phyloP scores from a whole-genome alignment of 345 rosid species.

The Linum lewisii region DNA sequence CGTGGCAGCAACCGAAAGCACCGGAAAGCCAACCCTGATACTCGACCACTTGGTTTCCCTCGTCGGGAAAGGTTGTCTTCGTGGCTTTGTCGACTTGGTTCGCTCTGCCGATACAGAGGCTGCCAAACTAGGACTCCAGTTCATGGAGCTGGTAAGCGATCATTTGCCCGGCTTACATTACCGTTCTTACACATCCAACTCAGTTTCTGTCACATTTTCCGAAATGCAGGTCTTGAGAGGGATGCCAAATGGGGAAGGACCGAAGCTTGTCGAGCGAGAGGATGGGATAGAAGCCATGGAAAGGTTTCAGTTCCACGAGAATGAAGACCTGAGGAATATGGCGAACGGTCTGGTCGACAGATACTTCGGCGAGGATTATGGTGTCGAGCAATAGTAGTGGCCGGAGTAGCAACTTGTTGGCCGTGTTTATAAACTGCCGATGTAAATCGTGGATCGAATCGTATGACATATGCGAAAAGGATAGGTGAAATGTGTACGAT shows the following conservation, averaged over 20 bases:
- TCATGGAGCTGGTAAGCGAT: conserved; percentile 81
- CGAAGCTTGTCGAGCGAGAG: conserved; percentile 77
- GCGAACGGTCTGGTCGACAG: conserved; percentile 81
- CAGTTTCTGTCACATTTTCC: neutral
- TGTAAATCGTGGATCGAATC: too few species aligned
- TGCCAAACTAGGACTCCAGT: conserved; percentile 87
- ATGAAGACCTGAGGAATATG: conserved; percentile 86
- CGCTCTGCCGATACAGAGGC: conserved; percentile 82
- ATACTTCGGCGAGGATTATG: conserved; percentile 90
- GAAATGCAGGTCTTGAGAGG: conserved; percentile 70
- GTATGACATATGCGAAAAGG: too few species aligned
- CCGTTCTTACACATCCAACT: neutral
- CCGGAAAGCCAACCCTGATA: conserved; percentile 53
- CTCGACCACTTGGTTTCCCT: conserved; percentile 69
- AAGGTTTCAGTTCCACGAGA: conserved; percentile 90
- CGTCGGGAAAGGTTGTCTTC: conserved; percentile 65
- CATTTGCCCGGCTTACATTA: neutral
- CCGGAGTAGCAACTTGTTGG: too few species aligned
- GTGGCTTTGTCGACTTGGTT: conserved; percentile 74
- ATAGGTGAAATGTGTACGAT: too few species aligned
- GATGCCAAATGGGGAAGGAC: conserved; percentile 80
- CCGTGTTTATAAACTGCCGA: too few species aligned
- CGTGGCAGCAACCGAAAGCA: conserved; percentile 64
- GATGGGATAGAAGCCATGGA: conserved; percentile 99
- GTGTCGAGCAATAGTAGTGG: conserved; percentile 44